Conservation (phyloP, 75 land plant genomes). For the Pinus albicaulis region DNA sequence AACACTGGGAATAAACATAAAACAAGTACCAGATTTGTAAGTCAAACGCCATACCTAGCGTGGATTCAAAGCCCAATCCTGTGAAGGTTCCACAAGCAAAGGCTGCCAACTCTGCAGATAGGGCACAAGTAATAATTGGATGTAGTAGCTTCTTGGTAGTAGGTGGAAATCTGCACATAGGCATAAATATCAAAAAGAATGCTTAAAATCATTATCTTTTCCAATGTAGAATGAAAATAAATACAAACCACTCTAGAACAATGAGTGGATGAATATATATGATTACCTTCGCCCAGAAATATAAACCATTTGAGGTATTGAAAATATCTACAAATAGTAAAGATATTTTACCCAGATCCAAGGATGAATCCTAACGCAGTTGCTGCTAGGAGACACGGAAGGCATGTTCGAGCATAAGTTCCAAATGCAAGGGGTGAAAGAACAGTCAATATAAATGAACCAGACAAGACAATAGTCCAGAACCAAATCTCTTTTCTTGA, state of each 20-base stretch:
- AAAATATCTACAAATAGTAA: not conserved
- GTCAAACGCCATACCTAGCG: conserved; percentile 67
- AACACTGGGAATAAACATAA: not conserved
- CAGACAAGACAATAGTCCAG: conserved; percentile 53
- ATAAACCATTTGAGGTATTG: not conserved
- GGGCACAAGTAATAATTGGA: conserved; percentile 88
- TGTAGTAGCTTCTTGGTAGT: conserved; percentile 74
- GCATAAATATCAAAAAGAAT: not conserved
- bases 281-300: not conserved
- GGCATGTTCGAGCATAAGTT: conserved; percentile 72
- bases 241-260: not conserved
- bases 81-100: conserved; percentile 65
- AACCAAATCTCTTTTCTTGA: conserved; percentile 55
- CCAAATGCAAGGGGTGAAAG: conserved; percentile 65
- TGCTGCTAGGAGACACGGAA: conserved; percentile 80
- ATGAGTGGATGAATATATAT: not conserved
- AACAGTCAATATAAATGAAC: conserved; percentile 60
- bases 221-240: not conserved
- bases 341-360: conserved; percentile 67
- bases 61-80: conserved; percentile 59
- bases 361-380: conserved; percentile 89
- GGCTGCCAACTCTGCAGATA: conserved; percentile 86
- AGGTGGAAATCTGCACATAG: conserved; percentile 63
- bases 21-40: conserved; percentile 10
- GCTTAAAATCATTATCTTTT: not conserved